A percentile compares a stretch with the other conserved stretches of the same genome.
These are phyloP conservation scores for Ophiosphaerella narmari DNA, from an alignment of 2,329 filamentous ascomycete species.

Conservation along the genomic window DNA sequence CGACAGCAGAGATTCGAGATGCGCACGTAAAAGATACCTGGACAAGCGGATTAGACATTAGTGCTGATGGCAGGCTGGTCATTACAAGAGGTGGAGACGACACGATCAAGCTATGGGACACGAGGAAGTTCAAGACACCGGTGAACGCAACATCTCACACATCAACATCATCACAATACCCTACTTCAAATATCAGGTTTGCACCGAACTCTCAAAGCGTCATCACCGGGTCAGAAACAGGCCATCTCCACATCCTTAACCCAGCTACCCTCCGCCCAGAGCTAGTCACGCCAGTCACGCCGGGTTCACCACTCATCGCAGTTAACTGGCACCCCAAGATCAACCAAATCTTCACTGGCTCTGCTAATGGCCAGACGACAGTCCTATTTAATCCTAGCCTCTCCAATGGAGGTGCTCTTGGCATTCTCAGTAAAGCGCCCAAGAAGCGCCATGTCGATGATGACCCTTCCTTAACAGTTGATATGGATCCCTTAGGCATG, in stretches of 20 bases:
- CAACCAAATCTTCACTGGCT: conserved; percentile 95
- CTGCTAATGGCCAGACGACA: conserved; percentile 86
- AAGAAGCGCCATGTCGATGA: conserved; percentile 97
- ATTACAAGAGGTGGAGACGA: conserved; percentile 91
- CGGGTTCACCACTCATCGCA: conserved; percentile 78
- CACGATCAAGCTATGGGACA: conserved; percentile 95
- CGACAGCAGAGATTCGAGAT: conserved; percentile 79
- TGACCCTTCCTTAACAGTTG: conserved; percentile 74
- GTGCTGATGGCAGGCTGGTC: conserved; percentile 85
- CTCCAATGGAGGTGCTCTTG: conserved; percentile 79
- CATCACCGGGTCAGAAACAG: conserved; percentile 83
- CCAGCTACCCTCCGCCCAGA: conserved; percentile 87
- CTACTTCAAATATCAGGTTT: conserved; percentile 86
- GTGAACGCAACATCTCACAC: conserved; percentile 77
- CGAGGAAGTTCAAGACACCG: conserved; percentile 89
- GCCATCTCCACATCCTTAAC: conserved; percentile 90
- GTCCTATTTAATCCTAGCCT: conserved; percentile 88
- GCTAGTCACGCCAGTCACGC: conserved; percentile 85
- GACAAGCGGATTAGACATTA: conserved; percentile 92
- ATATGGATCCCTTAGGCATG: conserved; percentile 77
- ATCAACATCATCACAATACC: conserved; percentile 82
- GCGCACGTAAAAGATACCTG: conserved; percentile 84
- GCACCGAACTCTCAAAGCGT: conserved; percentile 82
- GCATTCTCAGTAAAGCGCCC: conserved; percentile 89
- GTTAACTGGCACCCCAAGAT: conserved; percentile 92